A percentile compares a stretch with the other conserved stretches of the same genome.
Conservation (phyloP, 2,329 filamentous ascomycete species). For the Chrysoporthe austroafricana region DNA sequence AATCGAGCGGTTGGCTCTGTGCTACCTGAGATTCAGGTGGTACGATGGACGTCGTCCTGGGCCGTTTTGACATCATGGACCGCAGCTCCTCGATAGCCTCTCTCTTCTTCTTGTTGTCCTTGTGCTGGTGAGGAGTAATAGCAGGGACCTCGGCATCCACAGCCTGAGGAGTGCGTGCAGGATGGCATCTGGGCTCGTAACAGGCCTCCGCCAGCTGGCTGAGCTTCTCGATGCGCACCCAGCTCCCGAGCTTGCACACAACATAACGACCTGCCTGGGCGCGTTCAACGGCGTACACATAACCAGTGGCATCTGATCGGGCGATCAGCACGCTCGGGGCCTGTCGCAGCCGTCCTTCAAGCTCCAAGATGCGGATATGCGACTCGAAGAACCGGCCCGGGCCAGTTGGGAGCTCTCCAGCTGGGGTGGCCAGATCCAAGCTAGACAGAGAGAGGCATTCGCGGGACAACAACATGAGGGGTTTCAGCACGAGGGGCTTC, state of each 20-base stretch:
- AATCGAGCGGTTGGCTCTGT: constrained; percentile 23
- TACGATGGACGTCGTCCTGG: constrained; percentile 49
- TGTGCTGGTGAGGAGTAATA: constrained; percentile 52
- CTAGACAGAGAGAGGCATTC: constrained; percentile 63
- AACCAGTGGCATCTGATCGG: constrained; percentile 57
- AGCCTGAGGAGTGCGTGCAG: constrained; percentile 28
- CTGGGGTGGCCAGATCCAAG: constrained; percentile 59
- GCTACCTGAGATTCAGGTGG: constrained; percentile 36
- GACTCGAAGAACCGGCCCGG: constrained; percentile 60
- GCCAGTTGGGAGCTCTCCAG: constrained; percentile 53
- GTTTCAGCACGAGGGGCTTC: constrained; percentile 60
- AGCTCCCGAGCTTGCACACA: constrained; percentile 68
- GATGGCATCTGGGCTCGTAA: constrained; percentile 39
- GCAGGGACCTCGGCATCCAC: constrained; percentile 34
- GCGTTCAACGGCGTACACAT: constrained; percentile 67
- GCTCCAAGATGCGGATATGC: constrained; percentile 65
- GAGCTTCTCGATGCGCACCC: constrained; percentile 65
- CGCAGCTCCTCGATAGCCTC: constrained; percentile 67
- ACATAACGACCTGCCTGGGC: constrained; percentile 65
- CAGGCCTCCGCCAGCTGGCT: constrained; percentile 53
- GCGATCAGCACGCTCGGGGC: constrained; percentile 65
- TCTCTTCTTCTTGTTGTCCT: constrained; percentile 57
- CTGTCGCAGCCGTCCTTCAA: constrained; percentile 64
- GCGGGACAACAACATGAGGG: constrained; percentile 65
- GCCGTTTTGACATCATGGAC: constrained; percentile 59